A percentile compares a stretch with the other conserved stretches of the same genome.
phyloP scores from a whole-genome alignment of 139 green algal genomes.

The Closterium sp. region DNA sequence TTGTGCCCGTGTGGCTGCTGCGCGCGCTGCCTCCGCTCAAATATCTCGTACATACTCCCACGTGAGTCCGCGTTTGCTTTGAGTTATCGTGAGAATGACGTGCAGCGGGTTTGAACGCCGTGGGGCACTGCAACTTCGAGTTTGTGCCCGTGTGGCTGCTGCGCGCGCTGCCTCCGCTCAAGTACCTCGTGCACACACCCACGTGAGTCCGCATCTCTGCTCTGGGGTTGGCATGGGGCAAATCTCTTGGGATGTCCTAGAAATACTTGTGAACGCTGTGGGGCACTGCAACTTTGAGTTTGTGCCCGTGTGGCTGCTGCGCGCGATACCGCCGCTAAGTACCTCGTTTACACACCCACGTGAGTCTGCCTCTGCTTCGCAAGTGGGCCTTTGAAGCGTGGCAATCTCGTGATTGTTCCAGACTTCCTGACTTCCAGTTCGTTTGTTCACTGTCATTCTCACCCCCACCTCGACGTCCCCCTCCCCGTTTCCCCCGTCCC shows the following conservation, averaged over 20 bases:
- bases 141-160: constrained; percentile 17
- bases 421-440: too few relatives aligned
- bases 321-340: constrained; percentile 53
- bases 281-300: constrained; percentile 15
- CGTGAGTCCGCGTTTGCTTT: constrained; percentile 35
- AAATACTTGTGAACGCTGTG: constrained; percentile 57
- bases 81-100: background rate
- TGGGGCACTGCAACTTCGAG: constrained; percentile 29
- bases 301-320: constrained; percentile 18
- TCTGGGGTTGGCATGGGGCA: too few relatives aligned
- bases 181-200: constrained; percentile 61
- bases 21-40: constrained; percentile 48
- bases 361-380: too few relatives aligned
- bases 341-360: constrained; percentile 59
- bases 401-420: too few relatives aligned
- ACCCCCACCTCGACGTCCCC: background rate
- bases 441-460: background rate
- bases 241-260: too few relatives aligned
- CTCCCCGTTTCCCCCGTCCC: background rate
- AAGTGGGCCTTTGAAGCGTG: too few relatives aligned
- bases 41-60: constrained; percentile 59
- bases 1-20: constrained; percentile 49
- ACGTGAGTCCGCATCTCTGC: constrained; percentile 32
- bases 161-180: constrained; percentile 43
- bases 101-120: too few relatives aligned